Percentiles rank a stretch among this genome's conserved stretches.
Conservation (phyloP, 768 basidiomycete genomes). For the Tricholoma terreum region DNA sequence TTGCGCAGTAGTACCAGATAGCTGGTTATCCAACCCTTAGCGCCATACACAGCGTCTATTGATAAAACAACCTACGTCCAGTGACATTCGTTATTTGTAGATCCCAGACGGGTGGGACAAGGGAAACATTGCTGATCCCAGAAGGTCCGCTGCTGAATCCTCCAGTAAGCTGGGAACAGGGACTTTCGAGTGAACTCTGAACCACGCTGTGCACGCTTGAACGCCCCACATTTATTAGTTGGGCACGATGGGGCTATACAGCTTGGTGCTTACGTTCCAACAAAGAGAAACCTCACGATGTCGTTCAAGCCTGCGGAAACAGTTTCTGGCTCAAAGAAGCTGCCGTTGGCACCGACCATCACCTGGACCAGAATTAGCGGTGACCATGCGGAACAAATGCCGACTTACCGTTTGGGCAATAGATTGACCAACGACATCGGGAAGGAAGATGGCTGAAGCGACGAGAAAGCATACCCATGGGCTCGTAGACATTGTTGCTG, state of each 20-base stretch:
- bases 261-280: constrained; percentile 28
- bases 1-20: constrained; percentile 39
- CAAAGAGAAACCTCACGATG: constrained; percentile 37
- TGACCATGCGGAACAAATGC: not conserved
- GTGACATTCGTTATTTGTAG: constrained; percentile 33
- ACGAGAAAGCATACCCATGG: not conserved
- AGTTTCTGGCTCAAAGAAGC: constrained; percentile 21
- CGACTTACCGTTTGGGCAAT: not conserved
- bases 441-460: not conserved
- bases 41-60: not conserved
- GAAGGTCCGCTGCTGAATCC: constrained; percentile 40
- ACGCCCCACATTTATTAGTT: not conserved
- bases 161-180: constrained; percentile 36
- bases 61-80: constrained; percentile 18
- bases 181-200: constrained; percentile 32
- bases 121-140: constrained; percentile 19
- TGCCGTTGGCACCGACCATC: constrained; percentile 31
- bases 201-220: constrained; percentile 39
- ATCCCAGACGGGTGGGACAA: constrained; percentile 27
- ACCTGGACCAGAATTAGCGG: constrained; percentile 23
- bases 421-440: not conserved
- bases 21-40: constrained; percentile 12
- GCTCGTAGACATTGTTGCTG: not conserved
- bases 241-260: not conserved
- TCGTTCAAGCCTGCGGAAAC: constrained; percentile 31